Percentiles rank a stretch among this genome's conserved stretches.
These are phyloP conservation scores for Ceratorhiza oryzae-sativae DNA, from an alignment of 1,284 basidiomycete species.

Conservation along the genomic window DNA sequence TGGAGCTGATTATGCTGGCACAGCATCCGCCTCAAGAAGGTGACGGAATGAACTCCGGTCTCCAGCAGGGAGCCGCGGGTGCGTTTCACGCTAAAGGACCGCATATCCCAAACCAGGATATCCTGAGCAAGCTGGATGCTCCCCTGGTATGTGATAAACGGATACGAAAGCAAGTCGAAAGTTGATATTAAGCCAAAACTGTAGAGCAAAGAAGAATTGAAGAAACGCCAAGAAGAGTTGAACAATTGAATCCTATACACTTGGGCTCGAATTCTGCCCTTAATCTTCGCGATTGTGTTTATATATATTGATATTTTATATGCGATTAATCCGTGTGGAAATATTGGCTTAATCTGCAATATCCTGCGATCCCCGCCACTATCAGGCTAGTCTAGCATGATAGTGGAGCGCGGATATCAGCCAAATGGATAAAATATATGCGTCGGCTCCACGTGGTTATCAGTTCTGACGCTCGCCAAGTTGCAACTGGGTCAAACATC, in stretches of 20 bases:
- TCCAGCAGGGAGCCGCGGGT: conserved; percentile 48
- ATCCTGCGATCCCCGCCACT: too few relatives aligned
- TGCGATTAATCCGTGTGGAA: too few relatives aligned
- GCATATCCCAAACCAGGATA: conserved; percentile 50
- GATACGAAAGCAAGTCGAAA: background rate
- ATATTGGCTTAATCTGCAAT: too few relatives aligned
- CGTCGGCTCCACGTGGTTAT: too few relatives aligned
- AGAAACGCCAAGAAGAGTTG: conserved; percentile 18
- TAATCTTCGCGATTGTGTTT: too few relatives aligned
- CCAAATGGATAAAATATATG: too few relatives aligned
- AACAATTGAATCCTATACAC: conserved; percentile 3
- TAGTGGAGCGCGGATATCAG: too few relatives aligned
- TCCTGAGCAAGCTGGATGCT: conserved; percentile 24
- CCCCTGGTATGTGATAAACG: conserved; percentile 20
- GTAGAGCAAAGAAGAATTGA: conserved; percentile 18
- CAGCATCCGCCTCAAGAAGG: conserved; percentile 51
- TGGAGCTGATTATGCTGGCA: background rate
- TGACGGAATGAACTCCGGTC: conserved; percentile 50
- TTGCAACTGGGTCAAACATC: too few relatives aligned
- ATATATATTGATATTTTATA: too few relatives aligned
- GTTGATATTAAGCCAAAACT: background rate
- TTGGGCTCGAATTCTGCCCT: too few relatives aligned
- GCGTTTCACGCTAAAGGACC: conserved; percentile 58
- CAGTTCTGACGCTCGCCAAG: too few relatives aligned
- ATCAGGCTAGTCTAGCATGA: too few relatives aligned